A percentile compares a stretch with the other conserved stretches of the same genome.
Evolutionary conservation across 1,284 basidiomycete genomes (phyloP).

Genomic region (Xerocomus nothofagi): DNA sequence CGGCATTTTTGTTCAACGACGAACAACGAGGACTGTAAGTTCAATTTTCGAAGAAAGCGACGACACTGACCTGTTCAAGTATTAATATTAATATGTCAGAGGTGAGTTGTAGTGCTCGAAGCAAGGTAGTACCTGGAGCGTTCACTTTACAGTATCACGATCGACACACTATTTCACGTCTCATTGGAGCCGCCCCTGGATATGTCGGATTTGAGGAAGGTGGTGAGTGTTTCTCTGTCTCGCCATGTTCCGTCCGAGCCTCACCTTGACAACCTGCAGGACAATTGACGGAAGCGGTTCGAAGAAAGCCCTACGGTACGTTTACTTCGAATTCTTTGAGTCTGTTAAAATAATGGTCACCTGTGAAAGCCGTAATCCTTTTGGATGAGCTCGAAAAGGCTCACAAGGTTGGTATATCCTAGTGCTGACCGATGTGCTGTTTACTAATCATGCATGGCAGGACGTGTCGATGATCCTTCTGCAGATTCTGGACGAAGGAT

Average conservation of each 20-base stretch:
- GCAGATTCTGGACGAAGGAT: slow-evolving; percentile 92
- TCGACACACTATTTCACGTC: slow-evolving; percentile 84
- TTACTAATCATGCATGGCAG: slow-evolving; percentile 28
- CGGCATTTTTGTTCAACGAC: slow-evolving; percentile 85
- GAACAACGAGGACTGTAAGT: slow-evolving; percentile 79
- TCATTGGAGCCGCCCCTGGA: slow-evolving; percentile 90
- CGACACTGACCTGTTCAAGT: slow-evolving; percentile 35
- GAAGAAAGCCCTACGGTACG: slow-evolving; percentile 78
- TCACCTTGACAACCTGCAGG: slow-evolving; percentile 37
- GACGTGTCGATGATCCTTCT: slow-evolving; percentile 91
- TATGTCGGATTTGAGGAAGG: slow-evolving; percentile 95
- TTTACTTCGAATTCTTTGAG: not conserved
- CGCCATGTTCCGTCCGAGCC: not conserved
- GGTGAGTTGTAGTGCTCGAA: slow-evolving; percentile 17
- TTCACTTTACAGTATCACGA: slow-evolving; percentile 66
- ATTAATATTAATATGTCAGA: slow-evolving; percentile 94
- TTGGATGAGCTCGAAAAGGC: slow-evolving; percentile 93
- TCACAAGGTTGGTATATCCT: slow-evolving; percentile 55
- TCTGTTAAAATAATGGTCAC: not conserved
- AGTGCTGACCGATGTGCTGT: not conserved
- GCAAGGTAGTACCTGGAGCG: not conserved
- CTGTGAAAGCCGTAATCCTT: slow-evolving; percentile 63
- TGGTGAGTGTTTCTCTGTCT: slow-evolving; percentile 39
- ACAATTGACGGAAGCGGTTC: slow-evolving; percentile 85
- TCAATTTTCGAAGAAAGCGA: not conserved